Conservation (phyloP, 129 eudicot genomes). For the Tagetes patula region DNA sequence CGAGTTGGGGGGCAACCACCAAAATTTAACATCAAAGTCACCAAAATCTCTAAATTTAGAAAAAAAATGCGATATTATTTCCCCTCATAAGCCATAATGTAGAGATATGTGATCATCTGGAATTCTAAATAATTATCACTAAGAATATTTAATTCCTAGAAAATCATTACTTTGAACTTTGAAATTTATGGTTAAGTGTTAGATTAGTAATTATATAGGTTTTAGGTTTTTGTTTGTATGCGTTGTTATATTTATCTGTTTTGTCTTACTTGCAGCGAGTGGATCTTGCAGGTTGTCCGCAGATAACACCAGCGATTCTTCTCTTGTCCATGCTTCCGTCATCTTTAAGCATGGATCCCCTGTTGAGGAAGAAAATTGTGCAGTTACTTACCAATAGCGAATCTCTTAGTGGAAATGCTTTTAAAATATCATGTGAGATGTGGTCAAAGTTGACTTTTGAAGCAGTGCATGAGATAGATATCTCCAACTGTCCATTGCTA, state of each 20-base stretch:
- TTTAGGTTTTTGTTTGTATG: background rate
- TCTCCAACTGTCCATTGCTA: constrained; percentile 74
- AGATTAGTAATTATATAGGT: background rate
- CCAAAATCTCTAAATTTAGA: background rate
- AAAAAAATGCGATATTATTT: background rate
- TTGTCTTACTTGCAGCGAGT: constrained; percentile 53
- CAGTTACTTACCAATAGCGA: constrained; percentile 32
- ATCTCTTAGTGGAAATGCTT: constrained; percentile 13
- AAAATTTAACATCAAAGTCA: constrained; percentile 9
- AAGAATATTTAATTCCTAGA: background rate
- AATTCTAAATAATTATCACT: background rate
- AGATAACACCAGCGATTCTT: constrained; percentile 46
- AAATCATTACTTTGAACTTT: background rate
- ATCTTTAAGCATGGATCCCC: constrained; percentile 32
- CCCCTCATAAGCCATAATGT: constrained; percentile 1
- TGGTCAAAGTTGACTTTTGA: constrained; percentile 52
- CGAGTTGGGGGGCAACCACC: background rate
- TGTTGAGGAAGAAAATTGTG: constrained; percentile 37
- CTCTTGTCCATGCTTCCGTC: constrained; percentile 67
- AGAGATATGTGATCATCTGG: background rate
- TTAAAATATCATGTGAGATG: constrained; percentile 33
- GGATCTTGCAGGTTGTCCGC: constrained; percentile 79
- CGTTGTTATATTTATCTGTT: constrained; percentile 9
- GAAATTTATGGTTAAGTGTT: background rate
- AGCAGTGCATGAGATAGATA: constrained; percentile 62